These are phyloP conservation scores for Aquilaria sinensis DNA, from an alignment of 345 rosid genomes.

Conservation along the genomic window DNA sequence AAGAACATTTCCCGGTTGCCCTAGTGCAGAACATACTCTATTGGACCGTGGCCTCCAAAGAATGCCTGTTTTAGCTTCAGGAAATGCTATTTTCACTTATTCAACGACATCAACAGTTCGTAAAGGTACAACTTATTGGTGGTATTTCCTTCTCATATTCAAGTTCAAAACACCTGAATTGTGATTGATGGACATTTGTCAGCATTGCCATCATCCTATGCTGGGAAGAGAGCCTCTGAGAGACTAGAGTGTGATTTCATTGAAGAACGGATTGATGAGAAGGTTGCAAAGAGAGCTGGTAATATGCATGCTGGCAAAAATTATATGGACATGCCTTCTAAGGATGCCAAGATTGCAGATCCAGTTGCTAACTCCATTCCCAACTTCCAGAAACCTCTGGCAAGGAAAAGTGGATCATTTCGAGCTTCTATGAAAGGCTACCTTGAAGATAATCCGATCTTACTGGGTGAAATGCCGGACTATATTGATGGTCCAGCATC, in stretches of 20 bases:
- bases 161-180: constrained; percentile 13
- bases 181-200: constrained; percentile 47
- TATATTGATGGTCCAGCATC: constrained; percentile 84
- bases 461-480: constrained; percentile 67
- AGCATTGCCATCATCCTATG: constrained; percentile 41
- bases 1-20: constrained; percentile 39
- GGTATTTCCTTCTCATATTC: constrained; percentile 31
- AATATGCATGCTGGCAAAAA: constrained; percentile 57
- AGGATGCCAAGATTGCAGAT: constrained; percentile 61
- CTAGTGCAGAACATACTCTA: constrained; percentile 99
- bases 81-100: constrained; percentile 42
- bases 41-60: constrained; percentile 83
- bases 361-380: constrained; percentile 71
- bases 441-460: constrained; percentile 83
- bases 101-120: constrained; percentile 41
- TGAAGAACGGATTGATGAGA: constrained; percentile 60
- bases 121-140: constrained; percentile 52
- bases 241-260: constrained; percentile 49
- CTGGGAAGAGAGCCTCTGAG: constrained; percentile 63
- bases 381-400: constrained; percentile 93
- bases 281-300: constrained; percentile 57
- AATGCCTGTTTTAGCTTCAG: constrained; percentile 64
- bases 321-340: constrained; percentile 48
- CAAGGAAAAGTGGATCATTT: constrained; percentile 67
- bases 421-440: constrained; percentile 79